A percentile compares a stretch with the other conserved stretches of the same genome.
Evolutionary conservation across 2,329 filamentous ascomycete species (phyloP).

Genomic region (Ascochyta lentis): DNA sequence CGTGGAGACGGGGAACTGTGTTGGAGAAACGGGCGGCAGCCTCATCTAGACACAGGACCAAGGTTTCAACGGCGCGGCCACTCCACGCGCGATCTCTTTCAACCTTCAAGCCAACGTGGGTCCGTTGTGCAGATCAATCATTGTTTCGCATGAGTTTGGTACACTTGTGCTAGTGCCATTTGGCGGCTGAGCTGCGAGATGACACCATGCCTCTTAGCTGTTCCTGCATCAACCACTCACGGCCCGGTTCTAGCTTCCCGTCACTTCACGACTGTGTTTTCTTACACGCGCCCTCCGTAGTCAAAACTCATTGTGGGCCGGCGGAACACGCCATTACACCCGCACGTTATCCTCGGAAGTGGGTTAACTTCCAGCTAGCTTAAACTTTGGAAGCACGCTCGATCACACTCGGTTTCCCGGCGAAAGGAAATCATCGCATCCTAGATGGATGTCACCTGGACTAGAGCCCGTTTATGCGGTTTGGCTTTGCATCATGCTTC

Average conservation of each 20-base stretch:
- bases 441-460: constrained; percentile 29
- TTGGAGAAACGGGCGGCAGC: constrained; percentile 27
- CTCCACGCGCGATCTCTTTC: constrained; percentile 33
- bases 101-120: constrained; percentile 32
- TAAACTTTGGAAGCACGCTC: constrained; percentile 31
- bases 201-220: constrained; percentile 18
- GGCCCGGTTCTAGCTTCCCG: constrained; percentile 17
- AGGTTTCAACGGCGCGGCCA: constrained; percentile 36
- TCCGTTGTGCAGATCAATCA: constrained; percentile 43
- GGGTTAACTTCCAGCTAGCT: constrained; percentile 33
- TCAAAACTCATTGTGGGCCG: constrained; percentile 27
- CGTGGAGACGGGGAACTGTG: constrained; percentile 4
- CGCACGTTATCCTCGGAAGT: constrained; percentile 27
- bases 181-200: constrained; percentile 33
- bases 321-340: constrained; percentile 24
- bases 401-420: constrained; percentile 28
- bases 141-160: constrained; percentile 22
- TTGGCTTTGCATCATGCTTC: constrained; percentile 24
- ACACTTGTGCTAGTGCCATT: constrained; percentile 30
- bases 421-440: constrained; percentile 26
- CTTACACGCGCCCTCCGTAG: constrained; percentile 37
- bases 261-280: constrained; percentile 8
- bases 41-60: constrained; percentile 27
- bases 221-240: constrained; percentile 18
- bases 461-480: constrained; percentile 23